Percentiles rank a stretch among this genome's conserved stretches.
phyloP scores from a whole-genome alignment of 768 basidiomycete species.

The Pleurotus giganteus region DNA sequence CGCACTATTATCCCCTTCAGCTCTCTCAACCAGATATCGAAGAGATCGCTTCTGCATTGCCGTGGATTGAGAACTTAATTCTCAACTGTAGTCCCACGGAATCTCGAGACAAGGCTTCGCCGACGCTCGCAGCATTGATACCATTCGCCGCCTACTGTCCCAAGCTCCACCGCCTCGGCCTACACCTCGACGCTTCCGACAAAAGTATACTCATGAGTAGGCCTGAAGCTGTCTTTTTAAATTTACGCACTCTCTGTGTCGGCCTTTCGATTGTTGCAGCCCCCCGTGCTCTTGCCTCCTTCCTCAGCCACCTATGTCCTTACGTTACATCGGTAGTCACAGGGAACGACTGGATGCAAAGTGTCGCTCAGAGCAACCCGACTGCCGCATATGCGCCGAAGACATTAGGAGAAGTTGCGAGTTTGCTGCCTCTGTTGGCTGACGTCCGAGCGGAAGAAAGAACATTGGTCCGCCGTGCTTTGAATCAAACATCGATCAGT shows the following conservation, averaged over 20 bases:
- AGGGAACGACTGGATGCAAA: neutral
- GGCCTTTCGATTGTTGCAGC: constrained; percentile 49
- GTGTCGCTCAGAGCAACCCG: neutral
- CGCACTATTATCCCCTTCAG: constrained; percentile 35
- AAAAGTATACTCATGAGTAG: neutral
- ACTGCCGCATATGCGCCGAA: neutral
- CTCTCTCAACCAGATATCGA: constrained; percentile 41
- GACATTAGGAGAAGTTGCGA: neutral
- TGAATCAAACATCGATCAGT: too few relatives aligned
- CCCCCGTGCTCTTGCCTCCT: constrained; percentile 46
- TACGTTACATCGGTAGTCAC: neutral
- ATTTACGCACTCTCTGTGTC: constrained; percentile 38
- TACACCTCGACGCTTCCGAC: constrained; percentile 34
- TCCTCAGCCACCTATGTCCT: constrained; percentile 53
- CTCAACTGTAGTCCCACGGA: constrained; percentile 46
- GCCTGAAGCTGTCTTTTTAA: constrained; percentile 22
- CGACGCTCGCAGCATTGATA: constrained; percentile 36
- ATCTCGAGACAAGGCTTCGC: constrained; percentile 21
- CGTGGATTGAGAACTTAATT: constrained; percentile 39
- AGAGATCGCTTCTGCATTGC: constrained; percentile 41
- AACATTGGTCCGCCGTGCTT: neutral
- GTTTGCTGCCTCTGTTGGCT: neutral
- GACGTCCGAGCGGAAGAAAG: neutral
- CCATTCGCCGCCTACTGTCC: constrained; percentile 39
- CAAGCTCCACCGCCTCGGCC: constrained; percentile 34